Percentiles rank a stretch among this genome's conserved stretches.
Evolutionary conservation across 805 yeast genomes (phyloP).

Genomic region (Spathaspora passalidarum): DNA sequence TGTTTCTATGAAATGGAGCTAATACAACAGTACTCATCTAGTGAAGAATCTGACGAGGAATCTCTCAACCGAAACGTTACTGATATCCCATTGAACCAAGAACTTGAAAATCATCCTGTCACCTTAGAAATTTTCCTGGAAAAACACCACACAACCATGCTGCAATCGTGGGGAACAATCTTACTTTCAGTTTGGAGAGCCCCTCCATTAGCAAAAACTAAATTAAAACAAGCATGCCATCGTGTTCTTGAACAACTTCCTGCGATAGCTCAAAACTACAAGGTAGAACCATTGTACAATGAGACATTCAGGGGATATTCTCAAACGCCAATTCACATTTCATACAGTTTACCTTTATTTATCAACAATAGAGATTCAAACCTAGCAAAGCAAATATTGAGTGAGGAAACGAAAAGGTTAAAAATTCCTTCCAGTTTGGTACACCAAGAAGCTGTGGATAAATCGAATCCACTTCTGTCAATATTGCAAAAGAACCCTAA

Average conservation of each 20-base stretch:
- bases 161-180: background rate
- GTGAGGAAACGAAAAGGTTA: background rate
- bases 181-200: conserved; percentile 4
- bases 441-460: background rate
- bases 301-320: background rate
- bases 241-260: conserved; percentile 1
- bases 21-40: conserved; percentile 11
- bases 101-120: background rate
- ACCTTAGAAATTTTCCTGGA: conserved; percentile 8
- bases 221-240: conserved; percentile 2
- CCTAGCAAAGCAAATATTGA: background rate
- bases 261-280: conserved; percentile 1
- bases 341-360: background rate
- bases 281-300: conserved; percentile 1
- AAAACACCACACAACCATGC: background rate
- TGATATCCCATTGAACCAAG: background rate
- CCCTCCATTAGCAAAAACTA: background rate
- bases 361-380: background rate
- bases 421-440: background rate
- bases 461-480: background rate
- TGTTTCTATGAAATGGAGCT: conserved; percentile 6
- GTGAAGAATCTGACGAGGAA: conserved; percentile 7
- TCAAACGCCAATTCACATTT: conserved; percentile 5
- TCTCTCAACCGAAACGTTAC: background rate
- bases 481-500: background rate